phyloP scores from a whole-genome alignment of 495 filamentous ascomycete species.

The Trichoderma parareesei region DNA sequence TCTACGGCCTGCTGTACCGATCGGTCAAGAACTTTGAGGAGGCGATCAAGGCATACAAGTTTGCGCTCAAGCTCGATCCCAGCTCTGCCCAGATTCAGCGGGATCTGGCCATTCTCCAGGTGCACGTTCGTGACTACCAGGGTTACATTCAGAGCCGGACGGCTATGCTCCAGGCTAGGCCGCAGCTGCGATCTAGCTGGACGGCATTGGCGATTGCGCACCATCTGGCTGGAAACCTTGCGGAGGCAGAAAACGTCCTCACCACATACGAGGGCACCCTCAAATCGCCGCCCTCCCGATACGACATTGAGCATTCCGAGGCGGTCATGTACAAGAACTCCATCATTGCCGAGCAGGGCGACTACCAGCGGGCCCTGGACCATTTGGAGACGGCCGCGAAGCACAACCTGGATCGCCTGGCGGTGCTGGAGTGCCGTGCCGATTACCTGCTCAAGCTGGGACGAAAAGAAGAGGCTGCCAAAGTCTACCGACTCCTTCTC shows the following conservation, averaged over 20 bases:
- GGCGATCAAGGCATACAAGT: slow-evolving; percentile 97
- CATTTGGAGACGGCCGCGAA: slow-evolving; percentile 73
- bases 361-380: slow-evolving; percentile 71
- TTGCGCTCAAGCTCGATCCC: slow-evolving; percentile 83
- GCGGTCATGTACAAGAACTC: slow-evolving; percentile 91
- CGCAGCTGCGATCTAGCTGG: slow-evolving; percentile 83
- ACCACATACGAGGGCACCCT: slow-evolving; percentile 88
- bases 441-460: slow-evolving; percentile 75
- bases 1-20: slow-evolving; percentile 92
- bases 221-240: slow-evolving; percentile 76
- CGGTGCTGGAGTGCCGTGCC: slow-evolving; percentile 83
- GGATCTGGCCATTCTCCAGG: slow-evolving; percentile 84
- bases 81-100: slow-evolving; percentile 90
- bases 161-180: slow-evolving; percentile 73
- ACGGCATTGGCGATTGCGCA: slow-evolving; percentile 89
- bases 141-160: slow-evolving; percentile 85
- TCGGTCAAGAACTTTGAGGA: slow-evolving; percentile 95
- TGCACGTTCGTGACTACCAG: slow-evolving; percentile 93
- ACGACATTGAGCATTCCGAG: slow-evolving; percentile 89
- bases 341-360: slow-evolving; percentile 81
- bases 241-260: slow-evolving; percentile 82
- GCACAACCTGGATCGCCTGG: slow-evolving; percentile 72
- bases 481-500: slow-evolving; percentile 70
- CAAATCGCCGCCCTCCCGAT: slow-evolving; percentile 61
- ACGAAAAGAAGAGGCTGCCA: slow-evolving; percentile 70